These are phyloP conservation scores for Chamaenerion angustifolium DNA, from an alignment of 345 rosid genomes.

Conservation along the genomic window DNA sequence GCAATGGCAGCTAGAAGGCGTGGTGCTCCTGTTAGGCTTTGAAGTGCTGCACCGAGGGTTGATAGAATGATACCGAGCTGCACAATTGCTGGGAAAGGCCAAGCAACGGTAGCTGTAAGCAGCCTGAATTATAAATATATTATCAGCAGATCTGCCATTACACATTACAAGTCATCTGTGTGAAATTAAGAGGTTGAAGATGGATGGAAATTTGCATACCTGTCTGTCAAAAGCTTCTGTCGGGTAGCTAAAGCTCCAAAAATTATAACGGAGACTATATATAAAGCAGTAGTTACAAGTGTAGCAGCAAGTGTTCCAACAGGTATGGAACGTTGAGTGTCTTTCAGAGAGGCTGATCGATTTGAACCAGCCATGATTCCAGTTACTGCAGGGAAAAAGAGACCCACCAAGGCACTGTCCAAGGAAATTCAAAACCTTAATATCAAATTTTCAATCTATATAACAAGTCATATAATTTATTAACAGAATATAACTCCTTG, in stretches of 20 bases:
- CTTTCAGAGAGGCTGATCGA: slow-evolving; percentile 89
- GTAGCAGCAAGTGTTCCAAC: slow-evolving; percentile 94
- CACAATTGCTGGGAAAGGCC: slow-evolving; percentile 84
- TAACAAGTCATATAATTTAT: no score
- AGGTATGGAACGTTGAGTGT: slow-evolving; percentile 94
- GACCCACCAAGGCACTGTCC: slow-evolving; percentile 85
- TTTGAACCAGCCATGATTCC: slow-evolving; percentile 99
- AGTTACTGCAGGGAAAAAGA: slow-evolving; percentile 98
- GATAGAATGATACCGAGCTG: slow-evolving; percentile 91
- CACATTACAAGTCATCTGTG: background rate
- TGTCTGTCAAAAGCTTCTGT: slow-evolving; percentile 78
- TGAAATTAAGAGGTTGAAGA: background rate
- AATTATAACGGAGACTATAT: slow-evolving; percentile 59
- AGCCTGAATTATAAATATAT: slow-evolving; percentile 29
- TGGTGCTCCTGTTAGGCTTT: slow-evolving; percentile 96
- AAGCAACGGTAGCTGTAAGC: slow-evolving; percentile 90
- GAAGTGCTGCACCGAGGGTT: slow-evolving; percentile 98
- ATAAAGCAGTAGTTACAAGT: slow-evolving; percentile 64
- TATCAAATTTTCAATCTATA: no score
- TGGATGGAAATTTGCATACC: slow-evolving; percentile 25
- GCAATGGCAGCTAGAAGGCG: slow-evolving; percentile 99
- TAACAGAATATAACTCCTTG: no score
- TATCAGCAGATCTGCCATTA: background rate
- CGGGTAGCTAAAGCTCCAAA: slow-evolving; percentile 91
- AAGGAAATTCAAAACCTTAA: no score